These are phyloP conservation scores for Auricularia sp. DNA, from an alignment of 768 basidiomycete species.

Conservation along the genomic window DNA sequence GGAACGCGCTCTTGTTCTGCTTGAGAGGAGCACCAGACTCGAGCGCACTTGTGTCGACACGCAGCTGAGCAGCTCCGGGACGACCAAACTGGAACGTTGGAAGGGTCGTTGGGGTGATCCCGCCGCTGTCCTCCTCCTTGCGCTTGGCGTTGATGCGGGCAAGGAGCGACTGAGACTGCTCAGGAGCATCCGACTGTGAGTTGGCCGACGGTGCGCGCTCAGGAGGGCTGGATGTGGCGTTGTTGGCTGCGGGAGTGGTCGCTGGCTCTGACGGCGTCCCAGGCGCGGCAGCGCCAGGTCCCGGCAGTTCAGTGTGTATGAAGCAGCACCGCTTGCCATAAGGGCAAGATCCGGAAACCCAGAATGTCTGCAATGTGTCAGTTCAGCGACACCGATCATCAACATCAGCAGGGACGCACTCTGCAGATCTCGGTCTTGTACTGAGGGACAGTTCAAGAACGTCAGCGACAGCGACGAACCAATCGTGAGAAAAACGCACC, in stretches of 20 bases:
- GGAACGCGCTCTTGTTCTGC: constrained; percentile 83
- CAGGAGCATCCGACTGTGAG: background rate
- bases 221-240: constrained; percentile 1
- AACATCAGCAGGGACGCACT: constrained; percentile 32
- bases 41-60: constrained; percentile 63
- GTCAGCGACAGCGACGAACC: constrained; percentile 11
- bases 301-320: constrained; percentile 80
- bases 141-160: constrained; percentile 18
- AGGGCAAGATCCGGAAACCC: constrained; percentile 87
- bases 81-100: constrained; percentile 45
- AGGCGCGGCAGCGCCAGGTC: constrained; percentile 43
- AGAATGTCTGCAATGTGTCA: constrained; percentile 57
- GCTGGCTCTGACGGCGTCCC: constrained; percentile 25
- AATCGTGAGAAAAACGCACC: constrained; percentile 31
- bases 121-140: constrained; percentile 19
- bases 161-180: background rate
- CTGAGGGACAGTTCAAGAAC: constrained; percentile 25
- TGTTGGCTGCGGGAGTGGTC: constrained; percentile 6
- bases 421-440: constrained; percentile 93
- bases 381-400: constrained; percentile 8
- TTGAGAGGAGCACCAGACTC: constrained; percentile 33
- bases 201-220: constrained; percentile 2
- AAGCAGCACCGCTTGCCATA: constrained; percentile 91
- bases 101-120: constrained; percentile 32
- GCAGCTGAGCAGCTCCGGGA: constrained; percentile 58